A percentile compares a stretch with the other conserved stretches of the same genome.
Evolutionary conservation across 495 filamentous ascomycete species (phyloP).

Genomic region (Trichoderma orchidacearum): DNA sequence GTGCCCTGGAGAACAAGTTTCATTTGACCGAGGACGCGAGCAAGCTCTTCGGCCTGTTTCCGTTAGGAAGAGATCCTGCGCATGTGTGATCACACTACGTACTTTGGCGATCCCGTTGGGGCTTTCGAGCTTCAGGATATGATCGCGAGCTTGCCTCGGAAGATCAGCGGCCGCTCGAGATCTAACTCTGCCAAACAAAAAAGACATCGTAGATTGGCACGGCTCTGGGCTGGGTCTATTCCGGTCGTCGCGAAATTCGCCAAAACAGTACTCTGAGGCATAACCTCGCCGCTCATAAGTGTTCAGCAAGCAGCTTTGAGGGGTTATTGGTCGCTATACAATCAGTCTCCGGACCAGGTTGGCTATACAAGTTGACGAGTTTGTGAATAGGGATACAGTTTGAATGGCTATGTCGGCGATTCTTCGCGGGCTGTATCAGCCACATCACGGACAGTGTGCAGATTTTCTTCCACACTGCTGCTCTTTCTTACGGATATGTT

Average conservation of each 20-base stretch:
- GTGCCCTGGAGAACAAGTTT: slow-evolving; percentile 76
- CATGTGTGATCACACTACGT: slow-evolving; percentile 7
- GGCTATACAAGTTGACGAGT: no score
- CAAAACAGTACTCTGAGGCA: slow-evolving; percentile 10
- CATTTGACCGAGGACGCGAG: slow-evolving; percentile 67
- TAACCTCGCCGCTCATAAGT: not conserved
- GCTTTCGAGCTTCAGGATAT: slow-evolving; percentile 39
- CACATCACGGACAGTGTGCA: no score
- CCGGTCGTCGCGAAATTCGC: slow-evolving; percentile 4
- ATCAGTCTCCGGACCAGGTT: no score
- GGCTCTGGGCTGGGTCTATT: not conserved
- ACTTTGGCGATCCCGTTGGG: slow-evolving; percentile 38
- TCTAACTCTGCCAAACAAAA: slow-evolving; percentile 72
- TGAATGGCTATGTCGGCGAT: no score
- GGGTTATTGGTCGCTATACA: no score
- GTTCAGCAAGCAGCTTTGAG: not conserved
- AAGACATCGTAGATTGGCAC: slow-evolving; percentile 51
- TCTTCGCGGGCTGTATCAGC: no score
- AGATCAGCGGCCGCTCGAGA: slow-evolving; percentile 39
- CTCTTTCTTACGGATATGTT: no score
- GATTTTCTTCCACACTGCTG: no score
- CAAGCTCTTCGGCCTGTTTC: slow-evolving; percentile 51
- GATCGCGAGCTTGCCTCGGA: slow-evolving; percentile 39
- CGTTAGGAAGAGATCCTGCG: slow-evolving; percentile 21
- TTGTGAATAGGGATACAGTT: no score